Conservation (phyloP, 495 filamentous ascomycete species). For the Stereocaulon alpinum region DNA sequence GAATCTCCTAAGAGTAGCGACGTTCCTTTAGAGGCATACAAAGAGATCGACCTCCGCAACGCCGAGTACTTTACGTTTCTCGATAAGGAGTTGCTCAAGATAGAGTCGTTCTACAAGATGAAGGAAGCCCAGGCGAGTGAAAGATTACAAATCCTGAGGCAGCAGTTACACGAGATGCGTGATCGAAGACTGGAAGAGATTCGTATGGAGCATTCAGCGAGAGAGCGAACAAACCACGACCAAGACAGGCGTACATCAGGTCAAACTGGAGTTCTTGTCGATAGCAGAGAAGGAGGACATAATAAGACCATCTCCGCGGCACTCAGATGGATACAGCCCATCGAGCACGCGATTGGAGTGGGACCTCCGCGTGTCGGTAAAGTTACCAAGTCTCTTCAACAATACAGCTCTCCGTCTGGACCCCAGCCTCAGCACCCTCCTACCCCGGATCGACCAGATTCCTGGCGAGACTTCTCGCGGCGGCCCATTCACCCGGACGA, state of each 20-base stretch:
- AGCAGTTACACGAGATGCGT: slow-evolving; percentile 81
- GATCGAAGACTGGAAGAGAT: slow-evolving; percentile 67
- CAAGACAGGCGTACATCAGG: slow-evolving; percentile 8
- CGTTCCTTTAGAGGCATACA: slow-evolving; percentile 37
- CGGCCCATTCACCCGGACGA: slow-evolving; percentile 42
- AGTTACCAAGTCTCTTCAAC: slow-evolving; percentile 44
- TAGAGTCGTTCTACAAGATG: slow-evolving; percentile 71
- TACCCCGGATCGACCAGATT: slow-evolving; percentile 31
- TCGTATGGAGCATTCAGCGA: slow-evolving; percentile 28
- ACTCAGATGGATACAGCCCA: slow-evolving; percentile 26
- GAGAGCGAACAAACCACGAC: slow-evolving; percentile 24
- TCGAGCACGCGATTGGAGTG: slow-evolving; percentile 26
- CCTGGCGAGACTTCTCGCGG: slow-evolving; percentile 52
- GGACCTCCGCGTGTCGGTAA: slow-evolving; percentile 40
- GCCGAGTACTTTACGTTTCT: slow-evolving; percentile 72
- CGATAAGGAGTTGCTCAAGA: slow-evolving; percentile 70
- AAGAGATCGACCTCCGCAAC: slow-evolving; percentile 49
- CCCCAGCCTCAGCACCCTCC: slow-evolving; percentile 25
- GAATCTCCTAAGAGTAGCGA: slow-evolving; percentile 26
- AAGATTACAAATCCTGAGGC: slow-evolving; percentile 56
- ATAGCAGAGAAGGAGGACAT: background rate
- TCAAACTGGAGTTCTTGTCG: background rate
- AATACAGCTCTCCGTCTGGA: slow-evolving; percentile 38
- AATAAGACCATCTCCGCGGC: slow-evolving; percentile 6
- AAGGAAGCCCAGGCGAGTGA: slow-evolving; percentile 73